These are phyloP conservation scores for Fusarium sp. DNA, from an alignment of 2,329 filamentous ascomycete species.

Conservation along the genomic window DNA sequence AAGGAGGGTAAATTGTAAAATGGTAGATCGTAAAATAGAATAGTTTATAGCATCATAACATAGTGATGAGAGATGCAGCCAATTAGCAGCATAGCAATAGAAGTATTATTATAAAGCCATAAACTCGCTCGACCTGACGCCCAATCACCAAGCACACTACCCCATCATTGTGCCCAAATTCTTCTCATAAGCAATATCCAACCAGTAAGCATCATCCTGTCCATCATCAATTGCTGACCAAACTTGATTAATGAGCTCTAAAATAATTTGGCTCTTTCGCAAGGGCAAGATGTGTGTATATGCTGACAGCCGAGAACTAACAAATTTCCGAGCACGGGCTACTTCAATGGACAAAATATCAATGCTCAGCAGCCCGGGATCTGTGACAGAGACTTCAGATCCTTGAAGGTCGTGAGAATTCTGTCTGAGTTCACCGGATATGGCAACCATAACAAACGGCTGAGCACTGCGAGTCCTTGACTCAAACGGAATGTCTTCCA, in stretches of 20 bases:
- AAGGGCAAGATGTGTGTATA: constrained; percentile 6
- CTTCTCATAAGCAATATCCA: constrained; percentile 8
- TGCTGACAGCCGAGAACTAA: neutral
- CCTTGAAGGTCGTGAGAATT: too few species aligned
- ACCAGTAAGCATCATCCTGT: neutral
- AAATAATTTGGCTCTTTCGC: neutral
- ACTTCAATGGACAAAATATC: neutral
- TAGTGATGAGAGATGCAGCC: too few species aligned
- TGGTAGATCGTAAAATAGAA: fast-evolving
- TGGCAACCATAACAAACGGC: constrained; percentile 5
- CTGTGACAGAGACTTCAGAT: neutral
- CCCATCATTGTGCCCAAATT: constrained; percentile 6
- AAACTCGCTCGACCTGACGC: fast-evolving
- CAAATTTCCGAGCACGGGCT: neutral
- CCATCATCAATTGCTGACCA: neutral
- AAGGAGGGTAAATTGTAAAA: neutral
- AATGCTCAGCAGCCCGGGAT: neutral
- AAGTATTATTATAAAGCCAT: too few species aligned
- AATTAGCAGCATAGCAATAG: too few species aligned
- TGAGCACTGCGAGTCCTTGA: constrained; percentile 11
- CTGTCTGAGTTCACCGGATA: neutral
- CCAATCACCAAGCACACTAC: neutral
- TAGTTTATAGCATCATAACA: neutral
- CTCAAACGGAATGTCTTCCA: constrained; percentile 1
- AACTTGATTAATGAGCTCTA: constrained; percentile 2